Evolutionary conservation across 805 yeast species (phyloP).

Genomic region (Tetrapisispora nanseiensis): DNA sequence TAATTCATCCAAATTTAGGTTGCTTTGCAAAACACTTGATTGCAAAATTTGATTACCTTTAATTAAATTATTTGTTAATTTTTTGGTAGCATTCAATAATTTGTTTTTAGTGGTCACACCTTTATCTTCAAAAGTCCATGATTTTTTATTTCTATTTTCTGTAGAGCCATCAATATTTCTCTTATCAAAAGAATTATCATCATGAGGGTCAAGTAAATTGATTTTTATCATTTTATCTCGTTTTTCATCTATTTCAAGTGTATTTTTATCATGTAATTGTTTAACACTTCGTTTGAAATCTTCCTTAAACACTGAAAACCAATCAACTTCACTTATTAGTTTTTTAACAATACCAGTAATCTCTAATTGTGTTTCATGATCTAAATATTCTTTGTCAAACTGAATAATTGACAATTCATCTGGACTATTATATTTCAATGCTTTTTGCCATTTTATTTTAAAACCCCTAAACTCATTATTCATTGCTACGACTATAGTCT

Average conservation of each 20-base stretch:
- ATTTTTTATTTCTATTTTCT: background rate
- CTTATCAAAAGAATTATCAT: background rate
- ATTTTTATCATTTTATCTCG: constrained; percentile 14
- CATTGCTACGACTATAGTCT: constrained; percentile 8
- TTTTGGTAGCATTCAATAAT: constrained; percentile 20
- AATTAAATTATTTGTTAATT: constrained; percentile 24
- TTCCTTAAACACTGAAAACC: constrained; percentile 15
- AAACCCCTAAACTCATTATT: constrained; percentile 11
- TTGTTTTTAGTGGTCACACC: constrained; percentile 18
- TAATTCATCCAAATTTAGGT: constrained; percentile 27
- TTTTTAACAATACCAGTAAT: constrained; percentile 2
- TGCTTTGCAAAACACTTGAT: constrained; percentile 28
- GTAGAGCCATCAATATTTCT: background rate
- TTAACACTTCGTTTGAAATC: constrained; percentile 4
- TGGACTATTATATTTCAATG: constrained; percentile 1
- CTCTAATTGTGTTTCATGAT: background rate
- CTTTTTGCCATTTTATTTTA: constrained; percentile 11
- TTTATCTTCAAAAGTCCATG: constrained; percentile 4
- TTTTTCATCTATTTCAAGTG: constrained; percentile 10
- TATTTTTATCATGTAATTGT: constrained; percentile 2
- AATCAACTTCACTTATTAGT: constrained; percentile 11
- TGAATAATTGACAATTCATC: constrained; percentile 9
- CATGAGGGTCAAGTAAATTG: constrained; percentile 1
- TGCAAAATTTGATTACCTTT: constrained; percentile 27
- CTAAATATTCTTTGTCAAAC: constrained; percentile 3